phyloP scores from a whole-genome alignment of 1,284 basidiomycete genomes.

The Tilletia caries region DNA sequence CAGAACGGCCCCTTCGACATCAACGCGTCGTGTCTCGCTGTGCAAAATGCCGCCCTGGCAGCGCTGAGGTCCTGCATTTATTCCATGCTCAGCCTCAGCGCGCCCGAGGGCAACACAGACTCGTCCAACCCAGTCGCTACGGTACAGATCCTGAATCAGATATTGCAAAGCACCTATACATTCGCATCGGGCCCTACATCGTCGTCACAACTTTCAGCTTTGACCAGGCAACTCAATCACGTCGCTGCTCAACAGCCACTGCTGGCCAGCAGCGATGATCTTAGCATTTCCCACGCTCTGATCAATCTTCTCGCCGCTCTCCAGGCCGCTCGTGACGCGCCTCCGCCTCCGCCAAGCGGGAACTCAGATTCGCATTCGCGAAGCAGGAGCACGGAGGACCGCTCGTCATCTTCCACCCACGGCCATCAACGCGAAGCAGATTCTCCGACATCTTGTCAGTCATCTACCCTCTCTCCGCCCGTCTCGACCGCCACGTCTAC shows the following conservation, averaged over 20 bases:
- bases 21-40: neutral
- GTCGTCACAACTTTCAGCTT: neutral
- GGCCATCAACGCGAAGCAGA: neutral
- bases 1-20: neutral
- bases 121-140: slow-evolving; percentile 11
- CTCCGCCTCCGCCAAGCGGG: neutral
- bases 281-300: neutral
- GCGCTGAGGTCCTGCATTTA: slow-evolving; percentile 9
- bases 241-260: slow-evolving; percentile 13
- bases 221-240: neutral
- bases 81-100: slow-evolving; percentile 12
- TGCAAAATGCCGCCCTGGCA: slow-evolving; percentile 1
- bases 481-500: neutral
- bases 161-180: neutral
- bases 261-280: slow-evolving; percentile 12
- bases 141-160: slow-evolving; percentile 10
- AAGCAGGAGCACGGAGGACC: neutral
- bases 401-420: neutral
- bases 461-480: neutral
- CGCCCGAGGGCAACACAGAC: slow-evolving; percentile 12
- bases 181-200: neutral
- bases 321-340: neutral
- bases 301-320: neutral
- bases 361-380: neutral
- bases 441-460: neutral